Base-by-base conservation (phyloP, 345 rosid species). In the Mallotus nudiflorus region DNA sequence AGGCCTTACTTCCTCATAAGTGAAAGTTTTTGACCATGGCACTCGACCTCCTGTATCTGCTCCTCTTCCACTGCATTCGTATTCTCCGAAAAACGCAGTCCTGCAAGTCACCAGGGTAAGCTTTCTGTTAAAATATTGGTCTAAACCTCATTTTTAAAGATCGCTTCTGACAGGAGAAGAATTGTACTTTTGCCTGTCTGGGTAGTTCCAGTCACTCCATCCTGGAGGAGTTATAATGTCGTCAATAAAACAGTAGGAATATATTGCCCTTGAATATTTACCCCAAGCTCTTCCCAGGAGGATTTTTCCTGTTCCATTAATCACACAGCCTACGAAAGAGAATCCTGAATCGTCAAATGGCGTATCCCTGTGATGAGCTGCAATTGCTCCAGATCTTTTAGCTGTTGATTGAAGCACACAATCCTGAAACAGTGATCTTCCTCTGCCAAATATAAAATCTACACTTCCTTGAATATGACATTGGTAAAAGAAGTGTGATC, bases 211-310 rank as follows among this genome's bases (percentile, higher is more conserved):
- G 81, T 95, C 96, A 56, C 85, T 90, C 99, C 99, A 95, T 57
- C 97, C 93, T 27, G 81, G 19, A 6, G 96, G 93, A 66, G 58
- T 68, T 72, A 95, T 87, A 50, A 92, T 60, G 76, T 86, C 81
- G 25, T 73, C 91, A 18, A 95, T 54, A 57, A 73, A 62, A 73
- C 97, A 91, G 82, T 91, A 75, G 4, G 97, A 86, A 74, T 90
- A 95, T 25, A 95, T 80, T 13, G 60, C 73, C 78, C 91, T 90
- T 3, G 97, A 90, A 60, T 87, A 86, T 73, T 84, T 79, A 46
- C 99, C 99, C 97, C 97, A 95, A 67, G 99, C 97, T 82, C 97
- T 84, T 70, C 99, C 99, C 54, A 95, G 48, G 39, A 75, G 82
- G 66, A 91, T 74, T 69, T 75, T 84, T 18, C 99, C 99, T 0